Evolutionary conservation across 2,329 filamentous ascomycete genomes (phyloP).

Genomic region (Fusarium agapanthi): DNA sequence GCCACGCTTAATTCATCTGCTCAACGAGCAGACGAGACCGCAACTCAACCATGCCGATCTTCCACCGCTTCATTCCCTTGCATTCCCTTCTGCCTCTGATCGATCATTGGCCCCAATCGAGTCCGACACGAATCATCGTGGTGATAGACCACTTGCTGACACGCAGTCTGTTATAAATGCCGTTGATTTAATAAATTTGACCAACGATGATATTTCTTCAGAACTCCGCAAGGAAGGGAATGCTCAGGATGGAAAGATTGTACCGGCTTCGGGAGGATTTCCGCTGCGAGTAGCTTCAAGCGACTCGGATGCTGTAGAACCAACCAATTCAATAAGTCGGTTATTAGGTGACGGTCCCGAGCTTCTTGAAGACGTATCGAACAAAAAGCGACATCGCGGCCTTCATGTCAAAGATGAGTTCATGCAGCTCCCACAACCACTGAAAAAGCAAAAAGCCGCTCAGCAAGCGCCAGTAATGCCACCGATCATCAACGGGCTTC

Average conservation of each 20-base stretch:
- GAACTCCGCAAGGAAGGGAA: slow-evolving; percentile 36
- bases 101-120: slow-evolving; percentile 63
- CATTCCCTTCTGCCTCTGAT: slow-evolving; percentile 54
- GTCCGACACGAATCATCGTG: slow-evolving; percentile 55
- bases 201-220: slow-evolving; percentile 32
- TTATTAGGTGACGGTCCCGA: slow-evolving; percentile 58
- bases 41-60: slow-evolving; percentile 61
- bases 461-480: slow-evolving; percentile 64
- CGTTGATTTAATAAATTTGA: slow-evolving; percentile 26
- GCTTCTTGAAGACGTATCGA: slow-evolving; percentile 54
- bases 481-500: slow-evolving; percentile 71
- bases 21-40: slow-evolving; percentile 65
- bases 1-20: slow-evolving; percentile 71
- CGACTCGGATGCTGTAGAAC: slow-evolving; percentile 50
- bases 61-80: slow-evolving; percentile 61
- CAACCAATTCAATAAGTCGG: slow-evolving; percentile 55
- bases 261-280: slow-evolving; percentile 41
- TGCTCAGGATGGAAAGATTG: slow-evolving; percentile 38
- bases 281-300: slow-evolving; percentile 54
- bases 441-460: slow-evolving; percentile 70
- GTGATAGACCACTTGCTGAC: slow-evolving; percentile 46
- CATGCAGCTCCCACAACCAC: slow-evolving; percentile 69
- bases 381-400: slow-evolving; percentile 64
- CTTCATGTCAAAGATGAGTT: slow-evolving; percentile 67
- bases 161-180: slow-evolving; percentile 18